Evolutionary conservation across 345 rosid genomes (phyloP).

Genomic region (Bruguiera parviflora): DNA sequence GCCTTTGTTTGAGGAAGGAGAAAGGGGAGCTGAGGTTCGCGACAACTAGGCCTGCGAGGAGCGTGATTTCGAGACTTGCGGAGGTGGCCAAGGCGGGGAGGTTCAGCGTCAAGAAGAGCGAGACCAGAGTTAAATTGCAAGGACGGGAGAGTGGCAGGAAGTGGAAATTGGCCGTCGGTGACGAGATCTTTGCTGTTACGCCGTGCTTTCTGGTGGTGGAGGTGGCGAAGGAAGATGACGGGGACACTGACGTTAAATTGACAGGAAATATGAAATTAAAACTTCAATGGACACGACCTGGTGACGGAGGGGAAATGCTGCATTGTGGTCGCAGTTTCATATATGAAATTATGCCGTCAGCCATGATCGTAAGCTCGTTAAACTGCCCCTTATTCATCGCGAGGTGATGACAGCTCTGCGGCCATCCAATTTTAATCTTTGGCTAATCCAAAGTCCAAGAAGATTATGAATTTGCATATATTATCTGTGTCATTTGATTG

Average conservation of each 20-base stretch:
- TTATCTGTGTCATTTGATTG: no score
- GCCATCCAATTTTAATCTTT: no score
- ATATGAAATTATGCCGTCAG: no score
- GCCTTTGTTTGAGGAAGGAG: slow-evolving; percentile 79
- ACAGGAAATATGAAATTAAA: no score
- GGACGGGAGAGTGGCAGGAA: slow-evolving; percentile 80
- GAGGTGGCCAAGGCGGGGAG: slow-evolving; percentile 65
- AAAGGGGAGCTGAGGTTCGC: slow-evolving; percentile 79
- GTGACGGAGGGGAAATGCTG: no score
- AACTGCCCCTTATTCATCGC: no score
- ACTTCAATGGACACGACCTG: no score
- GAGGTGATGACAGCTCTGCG: no score
- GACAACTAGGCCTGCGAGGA: slow-evolving; percentile 71
- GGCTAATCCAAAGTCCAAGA: no score
- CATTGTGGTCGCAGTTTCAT: no score
- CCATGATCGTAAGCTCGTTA: no score
- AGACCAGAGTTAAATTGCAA: slow-evolving; percentile 63
- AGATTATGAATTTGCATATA: no score
- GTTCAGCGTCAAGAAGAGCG: slow-evolving; percentile 70
- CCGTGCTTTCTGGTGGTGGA: slow-evolving; percentile 76
- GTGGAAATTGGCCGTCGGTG: slow-evolving; percentile 73
- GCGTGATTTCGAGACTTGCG: slow-evolving; percentile 75
- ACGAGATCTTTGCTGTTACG: slow-evolving; percentile 71
- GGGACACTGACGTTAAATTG: slow-evolving; percentile 31
- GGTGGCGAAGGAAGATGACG: slow-evolving; percentile 86